Base-by-base conservation (phyloP, 352 stramenopile genomes). In the Globisporangium acanthophoron region DNA sequence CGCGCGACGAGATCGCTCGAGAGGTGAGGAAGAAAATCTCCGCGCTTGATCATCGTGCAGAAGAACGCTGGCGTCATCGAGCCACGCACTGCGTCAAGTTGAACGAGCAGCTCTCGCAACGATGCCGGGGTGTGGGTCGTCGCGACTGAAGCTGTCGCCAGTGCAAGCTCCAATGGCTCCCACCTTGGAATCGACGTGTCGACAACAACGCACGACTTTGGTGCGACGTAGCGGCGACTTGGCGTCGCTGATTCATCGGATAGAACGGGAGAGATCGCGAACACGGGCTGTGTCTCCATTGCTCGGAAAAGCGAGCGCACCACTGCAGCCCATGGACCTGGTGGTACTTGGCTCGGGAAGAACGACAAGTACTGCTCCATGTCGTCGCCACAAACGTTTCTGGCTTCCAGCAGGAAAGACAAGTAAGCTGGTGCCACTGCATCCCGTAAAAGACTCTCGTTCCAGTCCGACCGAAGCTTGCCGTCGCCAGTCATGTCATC, bases 401-500 rank as follows among this genome's bases (percentile, higher is more conserved):
- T 78, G 27, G 74, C 79, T 68, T 79, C 62, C 15, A 85, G 31
- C 12, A 94, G 59, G 37, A 94, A 88, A 1, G 66, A 71, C 31
- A 87, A 62, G 58, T 94, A 94, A 16, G 84, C 80, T 40, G 81
- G 81, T 16, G 80, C 84, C n/a, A 90, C 76, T 2, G 80, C 84
- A 69, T 94, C 84, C 21, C 67, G 59, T 21, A 94, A 67, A 8
- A 94, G 58, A 35, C 62, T 80, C 21, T 62, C 59, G 57, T 94
- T 94, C 84, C 81, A 94, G 44, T 89, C 74, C 5, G 84, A 94
- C 2, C 84, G 73, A 3, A 90, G 63, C 59, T 90, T 88, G 39
- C 81, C 81, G 64, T 94, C 81, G 49, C 84, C 84, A 45, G 74
- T 78, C 74, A 94, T 85, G 52, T 91, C 84, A 48, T 94, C 84